Evolutionary conservation across 768 basidiomycete genomes (phyloP).

Genomic region (Coprinopsis sp.): DNA sequence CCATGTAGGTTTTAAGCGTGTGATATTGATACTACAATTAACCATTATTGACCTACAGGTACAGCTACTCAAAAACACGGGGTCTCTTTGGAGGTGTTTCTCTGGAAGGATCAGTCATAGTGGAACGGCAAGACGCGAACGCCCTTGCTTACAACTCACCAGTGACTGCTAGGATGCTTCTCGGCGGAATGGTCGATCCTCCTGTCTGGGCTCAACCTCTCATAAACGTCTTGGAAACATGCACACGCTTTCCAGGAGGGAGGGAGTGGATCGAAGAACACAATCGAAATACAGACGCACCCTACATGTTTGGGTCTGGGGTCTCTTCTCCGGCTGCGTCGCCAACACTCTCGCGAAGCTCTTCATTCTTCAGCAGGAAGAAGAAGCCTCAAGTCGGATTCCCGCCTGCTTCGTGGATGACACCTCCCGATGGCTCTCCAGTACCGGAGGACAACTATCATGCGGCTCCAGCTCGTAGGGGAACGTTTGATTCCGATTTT

Average conservation of each 20-base stretch:
- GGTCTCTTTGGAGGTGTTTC: conserved; percentile 93
- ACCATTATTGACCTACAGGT: conserved; percentile 41
- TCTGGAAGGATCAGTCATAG: conserved; percentile 83
- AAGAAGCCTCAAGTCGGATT: conserved; percentile 47
- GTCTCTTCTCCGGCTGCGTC: conserved; percentile 3
- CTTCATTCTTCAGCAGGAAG: conserved; percentile 38
- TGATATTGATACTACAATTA: too few relatives aligned
- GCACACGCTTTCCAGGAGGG: conserved; percentile 65
- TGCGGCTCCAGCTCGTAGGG: conserved; percentile 29
- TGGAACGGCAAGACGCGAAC: conserved; percentile 94
- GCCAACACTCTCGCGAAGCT: conserved; percentile 17
- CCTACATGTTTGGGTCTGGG: conserved; percentile 53
- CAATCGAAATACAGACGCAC: conserved; percentile 26
- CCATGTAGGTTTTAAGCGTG: conserved; percentile 85
- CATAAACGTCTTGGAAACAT: conserved; percentile 67
- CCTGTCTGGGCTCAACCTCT: conserved; percentile 79
- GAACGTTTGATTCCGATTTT: conserved; percentile 43
- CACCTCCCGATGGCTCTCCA: conserved; percentile 50
- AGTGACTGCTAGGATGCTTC: conserved; percentile 73
- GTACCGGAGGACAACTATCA: too few relatives aligned
- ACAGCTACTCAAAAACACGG: conserved; percentile 87
- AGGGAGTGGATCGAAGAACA: conserved; percentile 56
- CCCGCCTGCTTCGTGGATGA: conserved; percentile 65
- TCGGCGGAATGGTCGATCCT: conserved; percentile 68
- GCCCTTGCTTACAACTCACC: conserved; percentile 70